Percentiles rank a stretch among this genome's conserved stretches.
Evolutionary conservation across 805 yeast species (phyloP).

Genomic region (Hyphopichia homilentoma): DNA sequence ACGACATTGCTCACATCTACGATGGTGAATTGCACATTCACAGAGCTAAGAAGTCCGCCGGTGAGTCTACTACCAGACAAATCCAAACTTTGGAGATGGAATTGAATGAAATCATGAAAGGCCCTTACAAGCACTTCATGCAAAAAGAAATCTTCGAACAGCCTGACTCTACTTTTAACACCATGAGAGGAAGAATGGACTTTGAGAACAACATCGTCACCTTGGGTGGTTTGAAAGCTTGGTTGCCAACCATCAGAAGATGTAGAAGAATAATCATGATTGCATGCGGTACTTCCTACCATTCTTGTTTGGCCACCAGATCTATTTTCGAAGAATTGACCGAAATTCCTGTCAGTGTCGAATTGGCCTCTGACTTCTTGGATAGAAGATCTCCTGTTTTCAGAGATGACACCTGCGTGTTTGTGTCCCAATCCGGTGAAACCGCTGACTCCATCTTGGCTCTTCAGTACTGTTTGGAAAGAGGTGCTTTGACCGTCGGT

Average conservation of each 20-base stretch:
- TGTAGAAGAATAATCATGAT: conserved; percentile 96
- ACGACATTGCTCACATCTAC: conserved; percentile 96
- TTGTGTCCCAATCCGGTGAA: conserved; percentile 98
- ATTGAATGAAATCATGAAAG: conserved; percentile 97
- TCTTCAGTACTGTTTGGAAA: conserved; percentile 88
- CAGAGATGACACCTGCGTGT: conserved; percentile 96
- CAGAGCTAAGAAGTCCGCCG: conserved; percentile 79
- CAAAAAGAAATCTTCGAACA: conserved; percentile 98
- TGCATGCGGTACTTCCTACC: conserved; percentile 99
- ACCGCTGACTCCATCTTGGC: conserved; percentile 97
- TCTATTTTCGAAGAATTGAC: conserved; percentile 94
- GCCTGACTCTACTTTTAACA: conserved; percentile 96
- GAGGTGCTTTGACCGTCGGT: conserved; percentile 97
- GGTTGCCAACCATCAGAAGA: conserved; percentile 84
- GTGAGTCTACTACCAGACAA: conserved; percentile 90
- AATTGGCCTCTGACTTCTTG: conserved; percentile 89
- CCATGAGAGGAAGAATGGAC: conserved; percentile 99
- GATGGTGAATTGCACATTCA: conserved; percentile 98
- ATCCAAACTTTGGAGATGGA: conserved; percentile 97
- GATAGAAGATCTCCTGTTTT: conserved; percentile 96
- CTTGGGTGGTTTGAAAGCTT: conserved; percentile 85
- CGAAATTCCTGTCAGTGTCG: conserved; percentile 90
- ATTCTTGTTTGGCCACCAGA: conserved; percentile 96
- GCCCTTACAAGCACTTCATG: conserved; percentile 95
- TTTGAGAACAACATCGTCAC: conserved; percentile 73